Conservation (phyloP, 148 eudicot species). For the Vaccinium vitisidaea region DNA sequence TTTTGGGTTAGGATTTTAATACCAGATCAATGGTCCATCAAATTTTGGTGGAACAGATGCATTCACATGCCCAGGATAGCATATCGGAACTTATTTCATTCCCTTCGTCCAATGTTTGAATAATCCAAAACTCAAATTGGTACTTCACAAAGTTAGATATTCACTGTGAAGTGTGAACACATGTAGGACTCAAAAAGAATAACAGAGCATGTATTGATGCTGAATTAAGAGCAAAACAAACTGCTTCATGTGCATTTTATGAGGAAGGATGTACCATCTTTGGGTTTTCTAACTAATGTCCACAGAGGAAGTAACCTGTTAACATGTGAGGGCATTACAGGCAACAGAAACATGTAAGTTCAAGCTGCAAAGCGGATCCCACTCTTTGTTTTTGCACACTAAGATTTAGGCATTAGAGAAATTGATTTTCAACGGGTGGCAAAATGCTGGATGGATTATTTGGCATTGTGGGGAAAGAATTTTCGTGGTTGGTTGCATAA, state of each 20-base stretch:
- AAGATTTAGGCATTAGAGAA: conserved; percentile 19
- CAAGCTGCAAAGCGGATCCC: conserved; percentile 41
- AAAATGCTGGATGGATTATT: too few relatives aligned
- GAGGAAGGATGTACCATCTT: not conserved
- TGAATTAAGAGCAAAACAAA: not conserved
- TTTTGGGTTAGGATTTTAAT: not conserved
- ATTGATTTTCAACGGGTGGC: not conserved
- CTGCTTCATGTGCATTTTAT: not conserved
- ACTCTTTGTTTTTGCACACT: conserved; percentile 21
- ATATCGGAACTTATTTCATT: not conserved
- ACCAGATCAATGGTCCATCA: not conserved
- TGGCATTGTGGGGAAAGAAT: too few relatives aligned
- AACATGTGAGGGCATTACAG: conserved; percentile 30
- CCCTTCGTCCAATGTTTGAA: not conserved
- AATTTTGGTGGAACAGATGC: not conserved
- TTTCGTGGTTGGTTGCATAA: too few relatives aligned
- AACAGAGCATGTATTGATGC: not conserved
- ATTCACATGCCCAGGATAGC: not conserved
- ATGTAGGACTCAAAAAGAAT: not conserved
- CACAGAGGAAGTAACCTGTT: not conserved
- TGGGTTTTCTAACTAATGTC: not conserved
- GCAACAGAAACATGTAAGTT: conserved; percentile 24
- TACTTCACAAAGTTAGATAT: not conserved
- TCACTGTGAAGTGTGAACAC: not conserved
- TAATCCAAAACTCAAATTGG: not conserved